phyloP scores from a whole-genome alignment of 306 rosid genomes.

The Cicer bijugum region DNA sequence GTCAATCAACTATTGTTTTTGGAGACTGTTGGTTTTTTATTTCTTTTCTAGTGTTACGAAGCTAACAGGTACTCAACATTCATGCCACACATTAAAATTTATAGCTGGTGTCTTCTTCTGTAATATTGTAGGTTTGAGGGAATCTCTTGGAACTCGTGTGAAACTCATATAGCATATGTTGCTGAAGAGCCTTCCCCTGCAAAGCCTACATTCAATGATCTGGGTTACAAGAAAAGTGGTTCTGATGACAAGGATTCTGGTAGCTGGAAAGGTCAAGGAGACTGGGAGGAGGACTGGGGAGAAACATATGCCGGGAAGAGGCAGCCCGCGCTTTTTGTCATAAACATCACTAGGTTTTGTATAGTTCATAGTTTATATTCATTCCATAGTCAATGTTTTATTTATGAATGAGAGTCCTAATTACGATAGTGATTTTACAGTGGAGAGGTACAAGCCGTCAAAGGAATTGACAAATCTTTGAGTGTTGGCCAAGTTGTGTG shows the following conservation, averaged over 20 bases:
- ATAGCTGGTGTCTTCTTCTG: slow-evolving; percentile 20
- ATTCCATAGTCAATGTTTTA: neutral
- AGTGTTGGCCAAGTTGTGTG: slow-evolving; percentile 95
- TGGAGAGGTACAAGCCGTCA: slow-evolving; percentile 77
- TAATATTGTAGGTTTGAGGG: slow-evolving; percentile 83
- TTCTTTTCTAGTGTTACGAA: neutral
- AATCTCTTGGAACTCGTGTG: slow-evolving; percentile 83
- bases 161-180: slow-evolving; percentile 78
- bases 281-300: slow-evolving; percentile 94
- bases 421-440: slow-evolving; percentile 50
- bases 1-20: neutral
- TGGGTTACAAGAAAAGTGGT: slow-evolving; percentile 66
- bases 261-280: slow-evolving; percentile 93
- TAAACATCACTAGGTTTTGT: slow-evolving; percentile 63
- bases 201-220: slow-evolving; percentile 77
- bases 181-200: slow-evolving; percentile 86
- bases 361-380: neutral
- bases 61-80: neutral
- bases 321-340: slow-evolving; percentile 87
- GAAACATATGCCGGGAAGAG: slow-evolving; percentile 92
- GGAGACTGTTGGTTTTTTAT: neutral
- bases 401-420: slow-evolving; percentile 26
- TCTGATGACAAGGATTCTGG: slow-evolving; percentile 63
- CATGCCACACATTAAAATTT: neutral
- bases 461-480: slow-evolving; percentile 71